Evolutionary conservation across 2,329 filamentous ascomycete genomes (phyloP).

Genomic region (Aspergillus versicolor): DNA sequence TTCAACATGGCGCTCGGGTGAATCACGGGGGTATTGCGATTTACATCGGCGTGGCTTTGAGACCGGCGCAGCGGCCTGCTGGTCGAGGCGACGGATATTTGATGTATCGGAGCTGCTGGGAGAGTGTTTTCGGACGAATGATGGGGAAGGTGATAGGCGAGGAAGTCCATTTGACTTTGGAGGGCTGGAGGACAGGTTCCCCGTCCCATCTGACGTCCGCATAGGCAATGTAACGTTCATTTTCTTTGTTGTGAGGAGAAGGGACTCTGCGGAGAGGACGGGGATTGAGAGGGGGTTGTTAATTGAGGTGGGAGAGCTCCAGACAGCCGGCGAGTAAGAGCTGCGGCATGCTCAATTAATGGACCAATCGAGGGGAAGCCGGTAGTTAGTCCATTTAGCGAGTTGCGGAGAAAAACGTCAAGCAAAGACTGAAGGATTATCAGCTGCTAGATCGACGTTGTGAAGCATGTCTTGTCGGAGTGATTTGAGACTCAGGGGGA

Average conservation of each 20-base stretch:
- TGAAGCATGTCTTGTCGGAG: slow-evolving; percentile 2
- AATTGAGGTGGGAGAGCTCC: slow-evolving; percentile 10
- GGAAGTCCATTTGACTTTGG: slow-evolving; percentile 53
- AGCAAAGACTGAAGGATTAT: slow-evolving; percentile 7
- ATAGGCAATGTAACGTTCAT: slow-evolving; percentile 41
- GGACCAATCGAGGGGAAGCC: slow-evolving; percentile 2
- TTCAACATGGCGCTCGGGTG: slow-evolving; percentile 89
- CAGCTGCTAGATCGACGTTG: neutral
- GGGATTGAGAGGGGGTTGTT: slow-evolving; percentile 14
- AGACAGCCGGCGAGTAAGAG: slow-evolving; percentile 8
- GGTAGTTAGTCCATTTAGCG: slow-evolving; percentile 1
- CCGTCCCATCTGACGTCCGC: slow-evolving; percentile 41
- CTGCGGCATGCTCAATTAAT: slow-evolving; percentile 14
- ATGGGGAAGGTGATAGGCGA: slow-evolving; percentile 61
- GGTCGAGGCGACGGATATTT: slow-evolving; percentile 35
- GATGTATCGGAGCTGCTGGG: slow-evolving; percentile 48
- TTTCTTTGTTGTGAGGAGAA: slow-evolving; percentile 13
- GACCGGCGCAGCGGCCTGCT: slow-evolving; percentile 39
- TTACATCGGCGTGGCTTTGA: slow-evolving; percentile 58
- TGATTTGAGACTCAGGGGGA: slow-evolving; percentile 10
- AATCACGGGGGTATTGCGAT: slow-evolving; percentile 73
- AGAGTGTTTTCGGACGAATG: slow-evolving; percentile 51
- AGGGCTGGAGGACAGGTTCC: slow-evolving; percentile 44
- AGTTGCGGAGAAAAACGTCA: slow-evolving; percentile 1
- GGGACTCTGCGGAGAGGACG: slow-evolving; percentile 10